A percentile compares a stretch with the other conserved stretches of the same genome.
These are phyloP conservation scores for Pseudoscleropodium purum DNA, from an alignment of 225 moss, liverwort and hornwort species.

Conservation along the genomic window DNA sequence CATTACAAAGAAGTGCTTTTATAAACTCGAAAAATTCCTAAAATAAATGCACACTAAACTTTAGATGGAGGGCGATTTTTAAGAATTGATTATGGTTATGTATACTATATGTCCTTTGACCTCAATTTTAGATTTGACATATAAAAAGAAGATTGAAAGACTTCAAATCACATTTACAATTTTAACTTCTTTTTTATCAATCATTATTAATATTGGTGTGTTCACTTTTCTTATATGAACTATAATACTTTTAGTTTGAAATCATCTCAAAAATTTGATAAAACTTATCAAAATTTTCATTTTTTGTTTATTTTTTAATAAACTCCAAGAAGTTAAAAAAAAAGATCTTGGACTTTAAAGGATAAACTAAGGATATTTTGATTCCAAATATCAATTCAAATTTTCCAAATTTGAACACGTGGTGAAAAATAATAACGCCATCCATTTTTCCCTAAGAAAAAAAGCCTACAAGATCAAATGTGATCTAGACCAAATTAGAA, in stretches of 20 bases:
- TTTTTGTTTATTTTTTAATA: neutral
- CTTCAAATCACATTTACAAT: no score
- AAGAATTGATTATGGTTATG: neutral
- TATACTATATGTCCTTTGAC: neutral
- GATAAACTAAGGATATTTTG: fast-evolving
- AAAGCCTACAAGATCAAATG: fast-evolving
- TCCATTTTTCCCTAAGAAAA: no score
- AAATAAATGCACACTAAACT: neutral
- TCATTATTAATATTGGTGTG: neutral
- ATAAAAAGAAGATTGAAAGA: no score
- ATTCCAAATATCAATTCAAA: neutral
- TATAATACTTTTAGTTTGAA: neutral
- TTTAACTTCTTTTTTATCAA: no score
- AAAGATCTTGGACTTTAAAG: neutral
- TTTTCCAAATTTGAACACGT: neutral
- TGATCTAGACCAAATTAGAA: neutral
- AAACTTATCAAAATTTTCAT: fast-evolving
- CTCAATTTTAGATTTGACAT: no score
- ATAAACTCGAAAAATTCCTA: neutral
- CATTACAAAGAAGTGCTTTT: neutral
- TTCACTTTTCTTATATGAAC: neutral
- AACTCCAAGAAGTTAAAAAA: neutral
- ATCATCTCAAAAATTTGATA: neutral
- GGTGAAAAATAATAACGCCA: neutral
- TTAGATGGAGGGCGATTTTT: neutral